Evolutionary conservation across 306 rosid genomes (phyloP).

Genomic region (Vachellia collinsii): DNA sequence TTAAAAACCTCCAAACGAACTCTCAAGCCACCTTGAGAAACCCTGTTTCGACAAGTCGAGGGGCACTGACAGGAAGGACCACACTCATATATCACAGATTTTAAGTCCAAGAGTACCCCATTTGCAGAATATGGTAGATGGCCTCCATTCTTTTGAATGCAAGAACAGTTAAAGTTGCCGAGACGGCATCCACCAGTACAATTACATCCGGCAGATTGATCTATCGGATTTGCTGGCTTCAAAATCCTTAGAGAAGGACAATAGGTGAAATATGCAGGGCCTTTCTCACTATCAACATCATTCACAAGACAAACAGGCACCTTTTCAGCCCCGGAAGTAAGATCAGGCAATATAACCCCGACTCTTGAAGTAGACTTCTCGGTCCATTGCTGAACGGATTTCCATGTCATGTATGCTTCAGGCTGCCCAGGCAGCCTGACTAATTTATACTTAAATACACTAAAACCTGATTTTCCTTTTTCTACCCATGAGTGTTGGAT

Average conservation of each 20-base stretch:
- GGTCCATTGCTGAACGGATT: constrained; percentile 79
- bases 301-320: constrained; percentile 90
- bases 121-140: constrained; percentile 64
- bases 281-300: constrained; percentile 91
- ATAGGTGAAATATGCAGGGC: constrained; percentile 89
- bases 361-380: constrained; percentile 59
- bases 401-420: constrained; percentile 69
- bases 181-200: constrained; percentile 82
- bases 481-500: constrained; percentile 86
- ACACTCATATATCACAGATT: constrained; percentile 74
- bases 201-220: constrained; percentile 65
- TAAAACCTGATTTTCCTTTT: constrained; percentile 76
- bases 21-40: constrained; percentile 73
- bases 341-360: constrained; percentile 87
- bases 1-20: constrained; percentile 81
- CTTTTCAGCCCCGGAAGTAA: constrained; percentile 85
- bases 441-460: constrained; percentile 78
- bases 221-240: constrained; percentile 50
- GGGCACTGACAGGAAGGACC: constrained; percentile 85
- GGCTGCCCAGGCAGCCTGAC: constrained; percentile 73
- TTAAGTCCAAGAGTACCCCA: constrained; percentile 64
- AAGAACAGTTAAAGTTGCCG: constrained; percentile 59
- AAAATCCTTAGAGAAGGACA: constrained; percentile 61
- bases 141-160: constrained; percentile 75
- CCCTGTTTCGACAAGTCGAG: constrained; percentile 71